Evolutionary conservation across 257 asterid species (phyloP), one percentile per base, ranked within the genome.

Genomic region (Ballota nigra): DNA sequence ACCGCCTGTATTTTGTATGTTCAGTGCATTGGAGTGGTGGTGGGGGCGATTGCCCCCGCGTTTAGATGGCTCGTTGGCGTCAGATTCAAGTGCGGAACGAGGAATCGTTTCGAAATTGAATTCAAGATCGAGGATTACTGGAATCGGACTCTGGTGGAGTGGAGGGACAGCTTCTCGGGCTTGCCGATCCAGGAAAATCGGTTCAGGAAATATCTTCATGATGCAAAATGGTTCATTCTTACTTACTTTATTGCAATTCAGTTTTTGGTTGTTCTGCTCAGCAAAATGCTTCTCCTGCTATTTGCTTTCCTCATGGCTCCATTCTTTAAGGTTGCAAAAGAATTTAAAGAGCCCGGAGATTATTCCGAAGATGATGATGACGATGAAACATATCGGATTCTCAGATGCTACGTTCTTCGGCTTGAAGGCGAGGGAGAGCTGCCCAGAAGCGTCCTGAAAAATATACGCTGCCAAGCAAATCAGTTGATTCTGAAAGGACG

Each of bases 351-450:
- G 0, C 20, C 16, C 13, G 5, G 12, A n/a, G 5, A 9, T 16
- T 19, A 24, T 0, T 15, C 19, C 11, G 55, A 31, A 2, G 15
- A 18, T 31, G 47, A 18, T 61, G 66, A 31, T 8, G 45, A 24
- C 0, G 71, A 49, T 2, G 34, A 47, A 0, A 28, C 5, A 18
- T 11, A 15, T 13, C 19, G 9, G 13, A 4, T 10, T 43, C 59
- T 66, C 16, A 23, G 56, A 5, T 8, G 20, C 2, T 79, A 63
- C 43, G 84, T 79, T 38, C 68, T 86, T 63, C 79, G 75, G 2
- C 87, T 83, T 8, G 84, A 83, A 47, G 74, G 79, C 0, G 87
- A 86, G 74, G 56, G 23, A 0, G 71, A 70, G 55, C 24, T 86
- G 24, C 86, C 91, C 0, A 16, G 26, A 15, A 64, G n/a, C 9